Base-by-base conservation (phyloP, 1,139 yeast species). In the Kodamaea plutei region DNA sequence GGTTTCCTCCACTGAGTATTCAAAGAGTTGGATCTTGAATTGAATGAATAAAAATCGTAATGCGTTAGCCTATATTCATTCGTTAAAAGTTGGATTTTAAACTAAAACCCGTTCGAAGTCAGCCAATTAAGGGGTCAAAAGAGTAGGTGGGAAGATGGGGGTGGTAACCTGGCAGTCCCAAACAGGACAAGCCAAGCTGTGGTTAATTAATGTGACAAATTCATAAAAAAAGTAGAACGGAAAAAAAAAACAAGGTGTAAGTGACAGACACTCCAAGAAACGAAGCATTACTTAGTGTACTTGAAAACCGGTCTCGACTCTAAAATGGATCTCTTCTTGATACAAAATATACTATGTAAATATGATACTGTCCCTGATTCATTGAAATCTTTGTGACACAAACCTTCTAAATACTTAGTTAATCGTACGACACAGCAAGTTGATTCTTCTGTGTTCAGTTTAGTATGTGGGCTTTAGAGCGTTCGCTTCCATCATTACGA, bases 71-170 rank as follows among this genome's bases (percentile, higher is more conserved):
- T 43, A 43, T 43, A 41, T 44, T 40, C 46, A 38, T 52, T 51
- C 56, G 58, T 56, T 57, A 55, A 57, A 58, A 58, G 64, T 57
- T 58, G 64, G 64, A 56, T 58, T 58, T 59, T 55, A 54, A 56
- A 47, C 51, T 45, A 44, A 42, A 41, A 41, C 23, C 35, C 27
- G 10, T 25, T 28, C 23, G 22, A 28, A 19, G 29, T 15, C 38
- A n/a, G n/a, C 38, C 35, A 29, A 29, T 25, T 14, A 34, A 30
- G 38, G 40, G 37, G 16, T 31, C 35, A 34, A 25, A 29, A 17
- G 35, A 29, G 26, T 32, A 22, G 29, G 26, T 20, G 29, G 26
- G 19, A 15, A 19, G 25, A 17, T 16, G 13, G n/a, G n/a, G n/a
- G n/a, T n/a, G n/a, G n/a, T n/a, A n/a, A n/a, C n/a, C n/a, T n/a